Evolutionary conservation across 2,329 filamentous ascomycete genomes (phyloP), one percentile per base, ranked within the genome.

Genomic region (Aspergillus cejpii): DNA sequence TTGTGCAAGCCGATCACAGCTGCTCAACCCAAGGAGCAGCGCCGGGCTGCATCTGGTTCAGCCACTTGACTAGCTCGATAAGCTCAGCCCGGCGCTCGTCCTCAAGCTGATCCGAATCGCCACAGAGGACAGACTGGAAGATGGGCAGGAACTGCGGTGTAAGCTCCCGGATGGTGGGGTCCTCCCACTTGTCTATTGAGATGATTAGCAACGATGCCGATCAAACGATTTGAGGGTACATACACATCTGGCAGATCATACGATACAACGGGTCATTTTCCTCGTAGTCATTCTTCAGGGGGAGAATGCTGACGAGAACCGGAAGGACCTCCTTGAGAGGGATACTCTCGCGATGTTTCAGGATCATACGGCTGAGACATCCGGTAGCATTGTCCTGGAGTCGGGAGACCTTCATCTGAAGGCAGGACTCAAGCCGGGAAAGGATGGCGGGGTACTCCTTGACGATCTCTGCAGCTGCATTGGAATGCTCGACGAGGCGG

Each of bases 261-360:
- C 85, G 79, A 72, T 85, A 98, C 48, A 97, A 83, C 6, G 92
- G 89, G 59, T 87, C 87, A 71, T 98, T 97, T 79, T 97, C 92
- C 69, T 96, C 89, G 59, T 80, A 97, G 67, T 97, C 92, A 64
- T 95, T 90, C 67, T 86, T 87, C 51, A 97, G 76, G 7, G 92
- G 92, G 28, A 97, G 78, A 21, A 90, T 78, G 49, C 79, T 78
- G 45, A 94, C 78, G 21, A 97, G 72, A 1, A 81, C 81, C 20
- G 91, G 90, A 1, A 98, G 78, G 15, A 94, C 87, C 48, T 95
- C 83, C 29, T 77, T 71, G 42, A 94, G 77, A 14, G 91, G 89
- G 7, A 94, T 83, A 55, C 79, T 80, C 56, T 91, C 82, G n/a
- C 86, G 84, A 69, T 94, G 84, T 60, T 85, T 85, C 64, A 87